phyloP scores from a whole-genome alignment of 768 basidiomycete genomes.

The Boletus pseudo-olivaceus region DNA sequence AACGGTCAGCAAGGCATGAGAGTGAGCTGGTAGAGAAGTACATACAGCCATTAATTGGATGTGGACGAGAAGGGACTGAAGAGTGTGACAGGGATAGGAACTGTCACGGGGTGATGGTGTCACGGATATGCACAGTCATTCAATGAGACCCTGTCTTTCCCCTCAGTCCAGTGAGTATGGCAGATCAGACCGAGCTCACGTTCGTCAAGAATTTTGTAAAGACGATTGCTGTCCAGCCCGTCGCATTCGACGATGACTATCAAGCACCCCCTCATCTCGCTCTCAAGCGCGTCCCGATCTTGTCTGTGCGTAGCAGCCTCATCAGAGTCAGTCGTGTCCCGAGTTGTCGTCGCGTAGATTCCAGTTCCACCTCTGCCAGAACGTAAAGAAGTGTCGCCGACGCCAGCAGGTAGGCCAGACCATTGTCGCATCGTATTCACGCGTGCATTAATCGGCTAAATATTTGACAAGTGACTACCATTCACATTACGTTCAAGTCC shows the following conservation, averaged over 20 bases:
- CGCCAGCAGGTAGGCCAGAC: constrained; percentile 28
- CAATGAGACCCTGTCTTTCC: background rate
- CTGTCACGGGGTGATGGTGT: constrained; percentile 22
- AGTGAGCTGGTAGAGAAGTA: background rate
- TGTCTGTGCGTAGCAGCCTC: constrained; percentile 48
- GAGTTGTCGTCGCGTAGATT: constrained; percentile 39
- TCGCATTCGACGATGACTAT: constrained; percentile 71
- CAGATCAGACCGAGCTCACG: constrained; percentile 55
- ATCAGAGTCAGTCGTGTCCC: background rate
- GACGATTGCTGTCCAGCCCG: constrained; percentile 61
- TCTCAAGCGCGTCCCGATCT: constrained; percentile 64
- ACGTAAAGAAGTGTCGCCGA: constrained; percentile 37
- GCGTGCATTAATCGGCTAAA: constrained; percentile 10
- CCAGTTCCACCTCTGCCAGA: constrained; percentile 59
- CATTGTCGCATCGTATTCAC: background rate
- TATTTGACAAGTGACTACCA: constrained; percentile 15
- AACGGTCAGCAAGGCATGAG: constrained; percentile 10
- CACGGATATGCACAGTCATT: constrained; percentile 23
- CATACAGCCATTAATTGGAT: constrained; percentile 38
- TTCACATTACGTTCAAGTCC: constrained; percentile 85
- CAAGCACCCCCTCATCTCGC: constrained; percentile 65
- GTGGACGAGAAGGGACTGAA: constrained; percentile 1
- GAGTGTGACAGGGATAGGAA: background rate
- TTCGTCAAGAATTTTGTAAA: constrained; percentile 67
- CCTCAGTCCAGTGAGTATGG: constrained; percentile 29